Conservation (phyloP, 768 basidiomycete genomes). For the Tephrocybe rancida region DNA sequence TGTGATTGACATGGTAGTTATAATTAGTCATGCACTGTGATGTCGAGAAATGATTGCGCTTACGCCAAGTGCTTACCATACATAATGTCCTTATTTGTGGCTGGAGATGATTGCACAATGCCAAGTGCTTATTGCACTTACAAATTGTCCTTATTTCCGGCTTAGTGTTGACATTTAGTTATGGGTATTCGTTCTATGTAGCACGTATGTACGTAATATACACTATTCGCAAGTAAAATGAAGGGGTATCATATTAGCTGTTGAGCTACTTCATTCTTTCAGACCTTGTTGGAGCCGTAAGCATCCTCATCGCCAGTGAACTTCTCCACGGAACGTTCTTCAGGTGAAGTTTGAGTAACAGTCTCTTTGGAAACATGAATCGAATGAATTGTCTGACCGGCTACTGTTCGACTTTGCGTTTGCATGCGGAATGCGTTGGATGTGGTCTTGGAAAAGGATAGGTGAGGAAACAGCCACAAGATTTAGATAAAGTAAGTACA, state of each 20-base stretch:
- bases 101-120: no score
- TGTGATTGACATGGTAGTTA: slow-evolving; percentile 5
- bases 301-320: slow-evolving; percentile 17
- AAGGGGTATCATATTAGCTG: no score
- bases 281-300: slow-evolving; percentile 9
- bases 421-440: slow-evolving; percentile 26
- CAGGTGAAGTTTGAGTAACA: slow-evolving; percentile 18
- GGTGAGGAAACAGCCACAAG: neutral
- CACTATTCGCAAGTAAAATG: no score
- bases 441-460: slow-evolving; percentile 9
- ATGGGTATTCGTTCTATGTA: no score
- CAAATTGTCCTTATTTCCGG: no score
- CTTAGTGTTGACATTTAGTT: no score
- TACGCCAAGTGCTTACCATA: no score
- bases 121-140: no score
- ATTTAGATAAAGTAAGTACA: slow-evolving; percentile 13
- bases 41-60: neutral
- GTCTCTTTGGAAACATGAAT: slow-evolving; percentile 28
- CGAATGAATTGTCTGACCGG: slow-evolving; percentile 23
- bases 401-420: slow-evolving; percentile 20
- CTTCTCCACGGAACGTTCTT: slow-evolving; percentile 22
- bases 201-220: no score
- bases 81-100: no score
- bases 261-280: no score
- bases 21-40: neutral